Evolutionary conservation across 2,329 filamentous ascomycete species (phyloP).

Genomic region (Xylaria sp.): DNA sequence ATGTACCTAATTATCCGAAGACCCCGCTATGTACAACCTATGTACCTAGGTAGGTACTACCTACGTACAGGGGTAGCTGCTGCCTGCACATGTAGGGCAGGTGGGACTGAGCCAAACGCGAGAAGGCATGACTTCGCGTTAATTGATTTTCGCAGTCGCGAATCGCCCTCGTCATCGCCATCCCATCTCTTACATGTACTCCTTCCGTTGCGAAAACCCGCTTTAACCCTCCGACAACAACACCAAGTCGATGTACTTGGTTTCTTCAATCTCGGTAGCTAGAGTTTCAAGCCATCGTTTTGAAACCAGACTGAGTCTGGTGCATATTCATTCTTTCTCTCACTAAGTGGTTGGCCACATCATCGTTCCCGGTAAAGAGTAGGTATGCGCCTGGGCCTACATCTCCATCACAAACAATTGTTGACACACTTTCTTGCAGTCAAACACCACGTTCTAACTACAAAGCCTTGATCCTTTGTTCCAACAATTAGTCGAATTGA

Average conservation of each 20-base stretch:
- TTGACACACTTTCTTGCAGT: not conserved
- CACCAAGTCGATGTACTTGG: not conserved
- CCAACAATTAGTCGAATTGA: not conserved
- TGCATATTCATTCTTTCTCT: not conserved
- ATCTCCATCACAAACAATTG: not conserved
- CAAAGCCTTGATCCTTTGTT: not conserved
- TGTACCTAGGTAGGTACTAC: not conserved
- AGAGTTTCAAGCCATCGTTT: not conserved
- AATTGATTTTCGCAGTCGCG: conserved; percentile 35
- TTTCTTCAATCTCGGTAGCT: not conserved
- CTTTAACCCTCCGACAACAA: not conserved
- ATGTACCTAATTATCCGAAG: no score
- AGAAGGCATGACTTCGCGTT: conserved; percentile 40
- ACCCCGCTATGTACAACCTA: no score
- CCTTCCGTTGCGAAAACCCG: not conserved
- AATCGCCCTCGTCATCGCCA: conserved; percentile 26
- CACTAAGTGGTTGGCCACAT: not conserved
- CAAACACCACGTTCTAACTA: not conserved
- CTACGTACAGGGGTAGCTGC: not conserved
- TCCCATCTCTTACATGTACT: no score
- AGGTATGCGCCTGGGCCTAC: not conserved
- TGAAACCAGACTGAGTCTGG: not conserved
- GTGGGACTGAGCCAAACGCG: conserved; percentile 22
- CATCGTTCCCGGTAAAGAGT: not conserved
- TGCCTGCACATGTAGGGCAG: not conserved